Base-by-base conservation (phyloP, 1,284 basidiomycete genomes). In the Thelephora terrestris region DNA sequence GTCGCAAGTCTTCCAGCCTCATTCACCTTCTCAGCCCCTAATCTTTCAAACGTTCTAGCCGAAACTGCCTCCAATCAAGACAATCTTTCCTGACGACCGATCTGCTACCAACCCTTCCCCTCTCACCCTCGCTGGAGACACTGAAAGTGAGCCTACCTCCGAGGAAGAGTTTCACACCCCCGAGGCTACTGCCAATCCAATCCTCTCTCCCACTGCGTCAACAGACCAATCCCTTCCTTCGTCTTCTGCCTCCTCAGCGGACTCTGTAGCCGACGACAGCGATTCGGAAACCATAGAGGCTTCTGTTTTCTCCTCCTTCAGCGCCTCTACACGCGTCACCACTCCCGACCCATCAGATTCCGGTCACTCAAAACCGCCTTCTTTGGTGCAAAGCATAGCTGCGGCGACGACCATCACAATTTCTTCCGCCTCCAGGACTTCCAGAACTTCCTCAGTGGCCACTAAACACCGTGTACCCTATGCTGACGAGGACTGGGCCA, bases 401-500 rank as follows among this genome's bases (percentile, higher is more conserved):
- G 45, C 47, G 2, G 48, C 56, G 10, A 52, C 58, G 36, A 53
- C 57, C 20, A 56, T 62, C 51, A 60, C 60, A 21, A 59, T 61
- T 29, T 52, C 58, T 12, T 54, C 60, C 10, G 56, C 56, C 17
- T 47, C 46, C 7, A 51, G 51, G 16, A 36, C 48, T 12, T 52
- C 50, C 2, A 55, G 61, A 27, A 56, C 70, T 61, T 45, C 64
- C 57, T 53, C 61, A 57, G 36, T 63, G 61, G 32, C 68, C 58
- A 49, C 59, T 38, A 51, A 48, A 18, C 39, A 50, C 16, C 53
- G 50, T 32, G 48, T 57, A 52, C 62, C 68, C 49, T 68, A 70
- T 51, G 71, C 71, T 3, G 71, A 76, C 53, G 71, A 76, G 45
- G 74, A 78, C 53, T 81, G 77, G 78, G 72, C 78, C 12, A 76